Evolutionary conservation across 108 stramenopile species (phyloP), one percentile per base, ranked within the genome.

Genomic region (Cyclotella baltica): DNA sequence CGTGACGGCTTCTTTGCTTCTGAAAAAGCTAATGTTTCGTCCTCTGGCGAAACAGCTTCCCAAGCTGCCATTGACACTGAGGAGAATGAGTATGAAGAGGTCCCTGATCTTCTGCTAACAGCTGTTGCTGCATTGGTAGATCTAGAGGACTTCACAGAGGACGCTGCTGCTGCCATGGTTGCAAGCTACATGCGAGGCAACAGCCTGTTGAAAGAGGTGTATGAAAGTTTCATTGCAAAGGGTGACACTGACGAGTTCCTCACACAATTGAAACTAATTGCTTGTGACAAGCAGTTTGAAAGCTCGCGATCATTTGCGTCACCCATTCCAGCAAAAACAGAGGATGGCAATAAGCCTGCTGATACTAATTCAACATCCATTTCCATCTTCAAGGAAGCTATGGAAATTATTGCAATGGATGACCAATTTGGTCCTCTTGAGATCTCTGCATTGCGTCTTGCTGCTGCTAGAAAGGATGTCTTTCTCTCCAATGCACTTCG

Each of bases 391-490:
- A 33, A 25, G 20, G 28, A 35, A 2, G 65, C 70, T 10, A 30
- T 79, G 6, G 46, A 51, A 28, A 29, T 36, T 35, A 67, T 79
- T 36, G 33, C 34, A 48, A 33, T 36, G 47, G 78, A 66, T 23
- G 55, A 72, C 6, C 16, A 35, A 16, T 79, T 79, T 22, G 65
- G 65, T 47, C 36, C 53, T 33, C 47, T 81, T 15, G 62, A 74
- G 11, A 40, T 81, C 34, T 53, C 67, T n/a, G 80, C 80, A 29
- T 62, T 81, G 19, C 73, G 80, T 33, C 73, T 81, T n/a, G 80
- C 73, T 13, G 35, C 80, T 27, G 68, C 58, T 29, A 52, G 59
- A n/a, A 74, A 70, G 23, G 73, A 81, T 58, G 18, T 50, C 0
- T 46, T 52, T 27, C 40, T 75, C 18, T 56, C 75, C 4, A 50